A percentile compares a stretch with the other conserved stretches of the same genome.
Evolutionary conservation across 805 yeast species (phyloP).

Genomic region (Kazachstania psychrophila): DNA sequence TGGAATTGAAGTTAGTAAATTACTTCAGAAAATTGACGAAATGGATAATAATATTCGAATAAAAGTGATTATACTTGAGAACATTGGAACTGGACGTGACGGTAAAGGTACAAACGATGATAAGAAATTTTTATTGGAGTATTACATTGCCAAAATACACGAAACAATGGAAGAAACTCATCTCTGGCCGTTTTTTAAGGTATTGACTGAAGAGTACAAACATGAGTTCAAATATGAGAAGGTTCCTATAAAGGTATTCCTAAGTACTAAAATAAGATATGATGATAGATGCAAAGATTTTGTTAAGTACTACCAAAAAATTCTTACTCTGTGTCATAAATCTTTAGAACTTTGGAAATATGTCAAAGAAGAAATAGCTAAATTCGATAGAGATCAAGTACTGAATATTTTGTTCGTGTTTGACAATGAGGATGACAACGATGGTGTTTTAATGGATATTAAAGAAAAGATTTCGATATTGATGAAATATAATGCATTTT

Average conservation of each 20-base stretch:
- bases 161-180: slow-evolving; percentile 10
- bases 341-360: neutral
- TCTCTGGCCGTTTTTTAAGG: slow-evolving; percentile 14
- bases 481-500: slow-evolving; percentile 21
- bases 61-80: slow-evolving; percentile 21
- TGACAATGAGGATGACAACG: neutral
- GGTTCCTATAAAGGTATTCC: slow-evolving; percentile 12
- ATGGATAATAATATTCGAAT: slow-evolving; percentile 9
- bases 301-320: slow-evolving; percentile 7
- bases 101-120: slow-evolving; percentile 9
- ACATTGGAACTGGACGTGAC: slow-evolving; percentile 11
- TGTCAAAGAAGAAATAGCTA: slow-evolving; percentile 6
- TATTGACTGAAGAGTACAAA: slow-evolving; percentile 14
- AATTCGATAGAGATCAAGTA: slow-evolving; percentile 17
- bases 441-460: slow-evolving; percentile 2
- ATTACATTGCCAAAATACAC: slow-evolving; percentile 19
- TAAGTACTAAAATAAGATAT: slow-evolving; percentile 15
- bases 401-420: slow-evolving; percentile 5
- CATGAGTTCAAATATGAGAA: slow-evolving; percentile 20
- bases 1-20: slow-evolving; percentile 9
- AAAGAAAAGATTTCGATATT: slow-evolving; percentile 12
- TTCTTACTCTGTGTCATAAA: slow-evolving; percentile 1
- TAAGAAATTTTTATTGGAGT: slow-evolving; percentile 18
- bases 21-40: slow-evolving; percentile 10
- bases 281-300: slow-evolving; percentile 7